Conservation (phyloP, 2,329 filamentous ascomycete species). For the Fusarium neocosmosporiellum region DNA sequence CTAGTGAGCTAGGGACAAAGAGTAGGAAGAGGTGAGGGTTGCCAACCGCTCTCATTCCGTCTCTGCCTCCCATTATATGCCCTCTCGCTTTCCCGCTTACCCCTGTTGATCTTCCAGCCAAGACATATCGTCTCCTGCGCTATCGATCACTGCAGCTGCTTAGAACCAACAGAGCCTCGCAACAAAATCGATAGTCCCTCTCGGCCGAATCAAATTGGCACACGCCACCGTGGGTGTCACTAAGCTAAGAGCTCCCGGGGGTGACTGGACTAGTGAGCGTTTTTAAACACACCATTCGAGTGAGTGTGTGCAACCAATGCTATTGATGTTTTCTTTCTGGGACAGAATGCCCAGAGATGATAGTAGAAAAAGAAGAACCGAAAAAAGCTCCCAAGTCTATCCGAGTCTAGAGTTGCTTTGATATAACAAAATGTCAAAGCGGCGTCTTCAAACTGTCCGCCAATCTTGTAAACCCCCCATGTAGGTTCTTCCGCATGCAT, state of each 20-base stretch:
- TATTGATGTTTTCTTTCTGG: background rate
- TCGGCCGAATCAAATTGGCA: background rate
- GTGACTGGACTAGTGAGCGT: background rate
- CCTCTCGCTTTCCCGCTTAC: background rate
- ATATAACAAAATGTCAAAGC: conserved; percentile 21
- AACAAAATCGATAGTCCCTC: background rate
- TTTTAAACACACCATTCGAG: background rate
- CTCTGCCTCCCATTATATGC: background rate
- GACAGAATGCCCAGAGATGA: background rate
- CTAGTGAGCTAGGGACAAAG: background rate
- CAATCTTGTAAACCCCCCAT: conserved; percentile 7
- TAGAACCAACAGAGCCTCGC: background rate
- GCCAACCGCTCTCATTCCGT: background rate
- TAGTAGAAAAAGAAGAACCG: background rate
- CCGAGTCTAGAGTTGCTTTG: conserved; percentile 25
- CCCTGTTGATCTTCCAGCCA: conserved; percentile 11
- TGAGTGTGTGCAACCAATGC: background rate
- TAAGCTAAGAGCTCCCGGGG: background rate
- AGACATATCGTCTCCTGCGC: background rate
- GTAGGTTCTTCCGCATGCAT: conserved; percentile 21
- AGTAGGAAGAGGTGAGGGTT: background rate
- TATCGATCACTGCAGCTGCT: background rate
- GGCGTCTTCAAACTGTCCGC: conserved; percentile 15
- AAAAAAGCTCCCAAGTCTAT: conserved; percentile 17
- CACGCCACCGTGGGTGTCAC: background rate